Percentiles rank a stretch among this genome's conserved stretches.
Conservation (phyloP, 1,284 basidiomycete species). For the Inonotus obliquus region DNA sequence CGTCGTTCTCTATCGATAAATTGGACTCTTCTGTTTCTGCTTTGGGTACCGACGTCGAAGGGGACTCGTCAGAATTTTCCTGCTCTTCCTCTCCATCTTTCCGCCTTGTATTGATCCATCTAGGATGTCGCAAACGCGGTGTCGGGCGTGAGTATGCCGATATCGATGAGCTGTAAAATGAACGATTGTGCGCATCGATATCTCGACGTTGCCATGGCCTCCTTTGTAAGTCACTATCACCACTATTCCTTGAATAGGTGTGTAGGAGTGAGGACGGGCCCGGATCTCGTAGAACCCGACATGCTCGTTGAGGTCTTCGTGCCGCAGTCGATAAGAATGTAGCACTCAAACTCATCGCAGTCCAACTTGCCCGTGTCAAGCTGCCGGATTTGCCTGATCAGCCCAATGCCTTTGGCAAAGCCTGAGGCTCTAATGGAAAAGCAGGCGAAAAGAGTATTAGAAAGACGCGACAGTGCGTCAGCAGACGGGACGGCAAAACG, state of each 20-base stretch:
- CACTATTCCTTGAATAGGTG: not conserved
- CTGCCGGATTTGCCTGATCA: not conserved
- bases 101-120: conserved; percentile 27
- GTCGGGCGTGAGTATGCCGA: conserved; percentile 21
- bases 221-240: not conserved
- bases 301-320: conserved; percentile 5
- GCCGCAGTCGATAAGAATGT: conserved; percentile 1
- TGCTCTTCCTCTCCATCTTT: conserved; percentile 12
- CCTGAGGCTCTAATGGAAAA: not conserved
- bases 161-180: conserved; percentile 16
- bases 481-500: not conserved
- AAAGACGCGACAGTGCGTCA: not conserved
- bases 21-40: conserved; percentile 16
- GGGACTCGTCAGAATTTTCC: not conserved
- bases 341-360: conserved; percentile 9
- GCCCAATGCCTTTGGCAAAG: not conserved
- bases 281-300: conserved; percentile 16
- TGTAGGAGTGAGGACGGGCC: conserved; percentile 11
- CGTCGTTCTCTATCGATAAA: conserved; percentile 4
- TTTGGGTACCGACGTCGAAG: not conserved
- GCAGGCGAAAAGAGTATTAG: not conserved
- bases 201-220: not conserved
- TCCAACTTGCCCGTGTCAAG: not conserved
- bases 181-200: conserved; percentile 1
- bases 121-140: conserved; percentile 24